phyloP scores from a whole-genome alignment of 2,329 filamentous ascomycete genomes.

The Tolypocladium ophioglossoides region DNA sequence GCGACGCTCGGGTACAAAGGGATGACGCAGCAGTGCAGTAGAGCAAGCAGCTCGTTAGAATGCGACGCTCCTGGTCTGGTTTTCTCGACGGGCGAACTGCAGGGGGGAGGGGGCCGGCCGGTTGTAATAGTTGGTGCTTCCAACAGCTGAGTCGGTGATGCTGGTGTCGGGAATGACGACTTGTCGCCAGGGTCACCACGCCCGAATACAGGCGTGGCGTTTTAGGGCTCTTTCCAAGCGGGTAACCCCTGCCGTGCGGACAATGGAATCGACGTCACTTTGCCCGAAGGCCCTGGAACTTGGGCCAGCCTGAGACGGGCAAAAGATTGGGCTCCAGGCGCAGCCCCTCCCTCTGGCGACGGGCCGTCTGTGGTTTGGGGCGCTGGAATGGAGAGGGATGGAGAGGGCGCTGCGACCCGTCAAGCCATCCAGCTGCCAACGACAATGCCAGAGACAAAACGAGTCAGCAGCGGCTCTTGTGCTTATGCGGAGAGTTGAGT shows the following conservation, averaged over 20 bases:
- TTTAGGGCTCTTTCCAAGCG: not conserved
- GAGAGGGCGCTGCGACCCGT: not conserved
- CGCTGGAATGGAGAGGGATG: not conserved
- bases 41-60: not conserved
- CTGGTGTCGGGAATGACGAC: constrained; percentile 5
- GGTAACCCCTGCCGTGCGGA: not conserved
- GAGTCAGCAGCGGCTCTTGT: not conserved
- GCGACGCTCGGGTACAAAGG: not conserved
- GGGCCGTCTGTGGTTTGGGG: not conserved
- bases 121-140: not conserved
- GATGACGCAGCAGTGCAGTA: not conserved
- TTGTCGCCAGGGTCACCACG: constrained; percentile 5
- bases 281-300: not conserved
- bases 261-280: constrained; percentile 5
- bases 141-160: not conserved
- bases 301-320: not conserved
- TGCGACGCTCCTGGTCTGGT: not conserved
- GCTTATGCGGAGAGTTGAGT: not conserved
- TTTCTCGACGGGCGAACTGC: not conserved
- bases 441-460: not conserved
- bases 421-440: not conserved
- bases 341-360: not conserved
- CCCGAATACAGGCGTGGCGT: not conserved
- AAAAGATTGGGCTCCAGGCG: not conserved
- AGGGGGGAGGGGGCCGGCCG: not conserved